These are phyloP conservation scores for Viscum album DNA, from an alignment of 177 flowering plant species.

Conservation along the genomic window DNA sequence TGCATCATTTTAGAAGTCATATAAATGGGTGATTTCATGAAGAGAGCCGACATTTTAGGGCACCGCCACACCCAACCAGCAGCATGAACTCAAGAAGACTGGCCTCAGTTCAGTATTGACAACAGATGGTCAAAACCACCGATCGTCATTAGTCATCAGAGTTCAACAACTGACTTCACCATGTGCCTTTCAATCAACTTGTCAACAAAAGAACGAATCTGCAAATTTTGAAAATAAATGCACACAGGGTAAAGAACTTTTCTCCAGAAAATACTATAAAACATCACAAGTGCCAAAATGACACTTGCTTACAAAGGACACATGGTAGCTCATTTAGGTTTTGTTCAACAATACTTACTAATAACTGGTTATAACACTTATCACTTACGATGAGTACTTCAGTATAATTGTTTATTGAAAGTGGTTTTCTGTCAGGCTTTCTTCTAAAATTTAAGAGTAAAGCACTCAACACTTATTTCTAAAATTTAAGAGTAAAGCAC, in stretches of 20 bases:
- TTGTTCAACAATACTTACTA: too few species aligned
- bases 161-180: conserved; percentile 45
- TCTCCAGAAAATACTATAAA: background rate
- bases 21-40: background rate
- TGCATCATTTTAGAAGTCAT: too few species aligned
- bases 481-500: too few species aligned
- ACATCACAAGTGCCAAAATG: background rate
- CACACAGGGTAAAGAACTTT: background rate
- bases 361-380: too few species aligned
- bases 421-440: too few species aligned
- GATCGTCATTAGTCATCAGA: conserved; percentile 19
- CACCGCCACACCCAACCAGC: background rate
- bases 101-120: conserved; percentile 10
- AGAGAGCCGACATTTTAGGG: conserved; percentile 2
- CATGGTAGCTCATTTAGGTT: too few species aligned
- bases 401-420: too few species aligned
- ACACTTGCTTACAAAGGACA: background rate
- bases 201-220: conserved; percentile 97
- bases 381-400: too few species aligned
- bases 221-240: conserved; percentile 20
- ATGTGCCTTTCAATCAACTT: conserved; percentile 86
- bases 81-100: background rate
- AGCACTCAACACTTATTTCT: too few species aligned
- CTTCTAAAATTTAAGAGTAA: too few species aligned
- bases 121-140: conserved; percentile 12